A percentile compares a stretch with the other conserved stretches of the same genome.
Conservation (phyloP, 2,329 filamentous ascomycete species). For the Fusarium sp. region DNA sequence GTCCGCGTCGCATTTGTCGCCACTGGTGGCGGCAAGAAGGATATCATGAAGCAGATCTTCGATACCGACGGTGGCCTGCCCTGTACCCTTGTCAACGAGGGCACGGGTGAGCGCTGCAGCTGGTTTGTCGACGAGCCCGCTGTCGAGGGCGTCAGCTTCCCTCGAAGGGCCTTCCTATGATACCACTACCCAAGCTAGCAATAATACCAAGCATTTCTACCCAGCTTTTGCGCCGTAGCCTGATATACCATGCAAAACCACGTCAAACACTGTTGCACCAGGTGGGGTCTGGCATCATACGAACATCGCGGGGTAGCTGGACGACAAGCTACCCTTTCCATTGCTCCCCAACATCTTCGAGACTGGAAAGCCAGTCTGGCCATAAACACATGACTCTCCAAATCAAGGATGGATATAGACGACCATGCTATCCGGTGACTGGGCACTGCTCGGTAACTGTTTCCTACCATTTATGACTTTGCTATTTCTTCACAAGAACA, state of each 20-base stretch:
- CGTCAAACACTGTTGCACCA: slow-evolving; percentile 13
- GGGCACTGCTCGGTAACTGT: background rate
- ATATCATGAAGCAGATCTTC: slow-evolving; percentile 92
- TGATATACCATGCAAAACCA: slow-evolving; percentile 20
- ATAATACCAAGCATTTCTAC: slow-evolving; percentile 16
- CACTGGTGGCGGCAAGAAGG: slow-evolving; percentile 89
- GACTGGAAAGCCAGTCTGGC: background rate
- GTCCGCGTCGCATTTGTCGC: slow-evolving; percentile 91
- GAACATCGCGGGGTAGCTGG: slow-evolving; percentile 34
- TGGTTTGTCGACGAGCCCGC: slow-evolving; percentile 95
- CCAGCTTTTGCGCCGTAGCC: slow-evolving; percentile 18
- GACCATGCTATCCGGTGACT: slow-evolving; percentile 3
- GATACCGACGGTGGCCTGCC: slow-evolving; percentile 82
- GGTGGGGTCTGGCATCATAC: slow-evolving; percentile 25
- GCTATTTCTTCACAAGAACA: slow-evolving; percentile 12
- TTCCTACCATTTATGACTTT: slow-evolving; percentile 23
- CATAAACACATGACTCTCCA: slow-evolving; percentile 1
- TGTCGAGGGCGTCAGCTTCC: slow-evolving; percentile 85
- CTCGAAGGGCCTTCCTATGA: slow-evolving; percentile 74
- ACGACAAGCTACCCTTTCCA: slow-evolving; percentile 21
- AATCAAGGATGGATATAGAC: slow-evolving; percentile 17
- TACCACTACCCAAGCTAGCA: slow-evolving; percentile 17
- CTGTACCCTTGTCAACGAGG: slow-evolving; percentile 87
- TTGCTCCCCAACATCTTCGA: background rate
- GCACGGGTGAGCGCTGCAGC: slow-evolving; percentile 84